These are phyloP conservation scores for Lactarius quietus DNA, from an alignment of 768 basidiomycete species.

Conservation along the genomic window DNA sequence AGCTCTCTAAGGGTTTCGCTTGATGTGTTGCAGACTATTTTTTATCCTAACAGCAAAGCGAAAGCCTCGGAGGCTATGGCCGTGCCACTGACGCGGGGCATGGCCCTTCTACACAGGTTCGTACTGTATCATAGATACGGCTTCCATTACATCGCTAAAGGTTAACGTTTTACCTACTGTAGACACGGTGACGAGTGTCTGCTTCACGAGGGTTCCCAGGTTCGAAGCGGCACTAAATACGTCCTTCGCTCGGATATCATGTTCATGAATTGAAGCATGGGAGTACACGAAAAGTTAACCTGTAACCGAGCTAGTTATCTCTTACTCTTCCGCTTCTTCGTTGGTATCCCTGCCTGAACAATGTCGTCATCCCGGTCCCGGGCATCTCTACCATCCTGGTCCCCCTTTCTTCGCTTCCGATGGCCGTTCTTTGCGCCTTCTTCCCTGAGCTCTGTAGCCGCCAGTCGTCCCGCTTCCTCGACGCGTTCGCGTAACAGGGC, in stretches of 20 bases:
- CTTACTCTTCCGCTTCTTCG: constrained; percentile 53
- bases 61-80: constrained; percentile 47
- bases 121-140: constrained; percentile 17
- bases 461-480: constrained; percentile 74
- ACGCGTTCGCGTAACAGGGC: constrained; percentile 85
- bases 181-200: constrained; percentile 73
- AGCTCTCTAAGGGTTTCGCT: background rate
- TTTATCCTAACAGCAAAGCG: constrained; percentile 57
- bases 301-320: constrained; percentile 29
- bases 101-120: constrained; percentile 63
- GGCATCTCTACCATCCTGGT: constrained; percentile 59
- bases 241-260: constrained; percentile 70
- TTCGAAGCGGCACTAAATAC: constrained; percentile 63
- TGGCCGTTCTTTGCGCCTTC: constrained; percentile 49
- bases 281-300: background rate
- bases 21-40: constrained; percentile 50
- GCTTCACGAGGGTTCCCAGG: constrained; percentile 66
- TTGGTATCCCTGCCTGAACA: constrained; percentile 86
- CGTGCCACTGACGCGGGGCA: constrained; percentile 56
- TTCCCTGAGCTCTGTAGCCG: constrained; percentile 80
- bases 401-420: constrained; percentile 48
- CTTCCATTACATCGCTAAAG: background rate
- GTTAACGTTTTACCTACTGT: constrained; percentile 16
- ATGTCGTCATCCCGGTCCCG: constrained; percentile 91
- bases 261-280: constrained; percentile 44